These are phyloP conservation scores for Alternaria angustiovoidea DNA, from an alignment of 2,329 filamentous ascomycete genomes.

Conservation along the genomic window DNA sequence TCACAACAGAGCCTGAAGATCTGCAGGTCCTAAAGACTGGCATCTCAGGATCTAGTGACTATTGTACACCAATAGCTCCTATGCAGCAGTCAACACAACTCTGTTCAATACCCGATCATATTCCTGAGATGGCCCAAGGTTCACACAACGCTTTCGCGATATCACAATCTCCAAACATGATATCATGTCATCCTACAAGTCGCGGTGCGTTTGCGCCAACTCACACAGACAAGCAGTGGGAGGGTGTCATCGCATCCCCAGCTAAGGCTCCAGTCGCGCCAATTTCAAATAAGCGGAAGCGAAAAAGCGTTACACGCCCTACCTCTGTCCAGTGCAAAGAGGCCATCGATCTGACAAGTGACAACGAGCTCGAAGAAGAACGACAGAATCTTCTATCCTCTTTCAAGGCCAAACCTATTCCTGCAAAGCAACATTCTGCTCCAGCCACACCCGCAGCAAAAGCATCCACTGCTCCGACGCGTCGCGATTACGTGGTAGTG, in stretches of 20 bases:
- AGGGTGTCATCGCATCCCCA: constrained; percentile 2
- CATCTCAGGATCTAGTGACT: neutral
- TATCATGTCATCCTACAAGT: neutral
- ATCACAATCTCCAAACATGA: neutral
- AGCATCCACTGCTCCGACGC: neutral
- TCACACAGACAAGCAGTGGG: constrained; percentile 9
- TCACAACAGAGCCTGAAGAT: neutral
- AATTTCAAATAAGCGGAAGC: neutral
- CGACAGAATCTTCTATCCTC: constrained; percentile 20
- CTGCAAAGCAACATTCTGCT: neutral
- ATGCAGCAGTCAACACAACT: neutral
- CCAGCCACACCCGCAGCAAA: neutral
- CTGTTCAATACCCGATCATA: neutral
- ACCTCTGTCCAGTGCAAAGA: neutral
- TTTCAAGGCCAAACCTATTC: constrained; percentile 17
- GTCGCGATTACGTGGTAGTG: neutral
- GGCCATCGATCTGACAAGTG: constrained; percentile 28
- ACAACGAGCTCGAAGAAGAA: constrained; percentile 21
- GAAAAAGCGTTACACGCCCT: constrained; percentile 2
- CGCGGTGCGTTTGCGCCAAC: neutral
- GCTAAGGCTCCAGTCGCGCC: neutral
- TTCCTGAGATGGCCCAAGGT: neutral
- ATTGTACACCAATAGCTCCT: neutral
- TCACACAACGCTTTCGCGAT: neutral
- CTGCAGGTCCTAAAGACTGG: neutral